Conservation (phyloP, 441 rosid genomes). For the Jatropha multifida region DNA sequence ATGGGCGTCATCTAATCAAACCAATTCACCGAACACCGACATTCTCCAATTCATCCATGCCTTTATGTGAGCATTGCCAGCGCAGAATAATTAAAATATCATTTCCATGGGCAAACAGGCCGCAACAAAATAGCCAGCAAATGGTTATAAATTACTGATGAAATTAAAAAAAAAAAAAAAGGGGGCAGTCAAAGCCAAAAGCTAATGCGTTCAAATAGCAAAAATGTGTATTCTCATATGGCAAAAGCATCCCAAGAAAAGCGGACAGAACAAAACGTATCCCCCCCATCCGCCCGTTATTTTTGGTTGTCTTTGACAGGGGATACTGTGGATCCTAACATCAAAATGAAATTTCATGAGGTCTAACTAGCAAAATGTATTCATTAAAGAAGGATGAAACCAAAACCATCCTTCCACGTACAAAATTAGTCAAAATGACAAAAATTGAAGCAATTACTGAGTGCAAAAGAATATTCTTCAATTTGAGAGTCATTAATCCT, state of each 20-base stretch:
- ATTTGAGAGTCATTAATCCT: constrained; percentile 29
- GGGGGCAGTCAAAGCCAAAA: neutral
- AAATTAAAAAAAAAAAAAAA: no score
- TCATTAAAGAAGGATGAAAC: constrained; percentile 24
- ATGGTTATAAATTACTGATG: no score
- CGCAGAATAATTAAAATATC: no score
- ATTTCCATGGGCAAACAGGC: no score
- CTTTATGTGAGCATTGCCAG: no score
- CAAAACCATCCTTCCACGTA: constrained; percentile 32
- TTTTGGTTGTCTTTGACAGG: constrained; percentile 22
- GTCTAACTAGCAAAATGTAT: constrained; percentile 26
- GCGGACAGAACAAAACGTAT: constrained; percentile 18
- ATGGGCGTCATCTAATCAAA: no score
- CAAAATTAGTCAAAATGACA: constrained; percentile 14
- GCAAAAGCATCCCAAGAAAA: neutral
- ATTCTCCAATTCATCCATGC: no score
- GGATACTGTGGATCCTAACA: constrained; percentile 9
- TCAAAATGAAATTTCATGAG: constrained; percentile 14
- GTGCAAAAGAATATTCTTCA: constrained; percentile 30
- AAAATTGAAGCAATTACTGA: constrained; percentile 11
- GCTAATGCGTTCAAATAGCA: constrained; percentile 1
- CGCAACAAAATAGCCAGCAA: no score
- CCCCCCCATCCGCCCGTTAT: constrained; percentile 30
- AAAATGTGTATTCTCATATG: neutral
- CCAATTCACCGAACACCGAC: no score